A percentile compares a stretch with the other conserved stretches of the same genome.
These are phyloP conservation scores for Lolium multiflorum DNA, from an alignment of 176 grass and related monocot genomes.

Conservation along the genomic window DNA sequence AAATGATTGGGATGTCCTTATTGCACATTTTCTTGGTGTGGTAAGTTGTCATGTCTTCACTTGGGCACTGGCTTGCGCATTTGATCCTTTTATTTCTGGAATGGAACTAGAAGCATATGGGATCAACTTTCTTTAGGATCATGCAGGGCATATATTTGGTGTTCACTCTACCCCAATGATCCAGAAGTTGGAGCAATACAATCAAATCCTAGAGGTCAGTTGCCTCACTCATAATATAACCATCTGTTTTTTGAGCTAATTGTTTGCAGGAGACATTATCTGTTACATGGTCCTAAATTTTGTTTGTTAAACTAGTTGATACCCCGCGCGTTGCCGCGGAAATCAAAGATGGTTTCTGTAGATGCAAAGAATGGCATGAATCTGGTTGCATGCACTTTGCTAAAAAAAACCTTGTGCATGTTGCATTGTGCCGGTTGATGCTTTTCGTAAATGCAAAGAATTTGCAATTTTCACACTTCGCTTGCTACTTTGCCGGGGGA, in stretches of 20 bases:
- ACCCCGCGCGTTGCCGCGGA: too few species aligned
- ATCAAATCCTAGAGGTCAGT: conserved; percentile 75
- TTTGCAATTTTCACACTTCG: too few species aligned
- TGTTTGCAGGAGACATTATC: background rate
- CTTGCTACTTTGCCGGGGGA: too few species aligned
- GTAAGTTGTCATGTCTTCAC: conserved; percentile 58
- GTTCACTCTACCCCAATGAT: conserved; percentile 92
- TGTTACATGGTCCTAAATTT: background rate
- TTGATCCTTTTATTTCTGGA: conserved; percentile 33
- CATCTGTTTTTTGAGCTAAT: conserved; percentile 15
- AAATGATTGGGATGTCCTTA: conserved; percentile 96
- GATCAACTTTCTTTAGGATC: conserved; percentile 79
- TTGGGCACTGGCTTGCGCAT: background rate
- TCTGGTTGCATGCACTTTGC: too few species aligned
- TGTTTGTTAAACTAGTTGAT: conserved; percentile 4
- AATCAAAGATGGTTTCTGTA: too few species aligned
- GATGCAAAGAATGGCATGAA: too few species aligned
- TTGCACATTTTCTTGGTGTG: conserved; percentile 98
- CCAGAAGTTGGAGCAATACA: conserved; percentile 94
- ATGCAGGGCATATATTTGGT: conserved; percentile 98
- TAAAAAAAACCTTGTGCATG: too few species aligned
- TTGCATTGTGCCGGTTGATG: too few species aligned
- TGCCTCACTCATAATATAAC: background rate
- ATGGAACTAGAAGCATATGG: conserved; percentile 50
- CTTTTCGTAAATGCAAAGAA: too few species aligned